phyloP scores from a whole-genome alignment of 1,284 basidiomycete species.

The Irpex sp. region DNA sequence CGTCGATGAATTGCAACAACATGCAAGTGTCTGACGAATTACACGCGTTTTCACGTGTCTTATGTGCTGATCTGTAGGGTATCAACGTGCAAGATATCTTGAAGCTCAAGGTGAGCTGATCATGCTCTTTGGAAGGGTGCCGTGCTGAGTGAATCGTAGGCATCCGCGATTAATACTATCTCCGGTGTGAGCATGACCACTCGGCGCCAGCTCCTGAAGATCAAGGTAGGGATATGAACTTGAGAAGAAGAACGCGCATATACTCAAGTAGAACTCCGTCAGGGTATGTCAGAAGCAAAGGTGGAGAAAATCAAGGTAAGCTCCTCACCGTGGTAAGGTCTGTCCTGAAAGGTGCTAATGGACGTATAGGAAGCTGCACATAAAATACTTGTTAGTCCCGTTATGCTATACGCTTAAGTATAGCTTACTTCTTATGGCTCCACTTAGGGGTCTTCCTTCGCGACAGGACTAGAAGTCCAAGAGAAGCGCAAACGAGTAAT shows the following conservation, averaged over 20 bases:
- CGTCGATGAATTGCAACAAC: conserved; percentile 86
- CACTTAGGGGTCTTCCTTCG: conserved; percentile 78
- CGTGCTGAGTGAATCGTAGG: conserved; percentile 33
- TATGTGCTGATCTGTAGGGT: conserved; percentile 47
- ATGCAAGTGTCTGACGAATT: conserved; percentile 46
- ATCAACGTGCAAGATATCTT: conserved; percentile 93
- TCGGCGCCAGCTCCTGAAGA: conserved; percentile 81
- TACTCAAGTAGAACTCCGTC: conserved; percentile 8
- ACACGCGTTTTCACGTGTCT: conserved; percentile 8
- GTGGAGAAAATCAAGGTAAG: conserved; percentile 91
- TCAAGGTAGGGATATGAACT: conserved; percentile 60
- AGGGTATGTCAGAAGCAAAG: conserved; percentile 89
- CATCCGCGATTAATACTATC: conserved; percentile 73
- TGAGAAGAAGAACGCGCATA: conserved; percentile 1
- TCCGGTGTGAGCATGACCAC: conserved; percentile 86
- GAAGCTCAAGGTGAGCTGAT: conserved; percentile 74
- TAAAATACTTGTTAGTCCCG: conserved; percentile 65
- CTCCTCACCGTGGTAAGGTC: neutral
- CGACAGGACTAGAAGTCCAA: conserved; percentile 85
- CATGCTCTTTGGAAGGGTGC: conserved; percentile 6
- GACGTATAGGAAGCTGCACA: conserved; percentile 74
- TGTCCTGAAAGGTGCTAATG: conserved; percentile 3
- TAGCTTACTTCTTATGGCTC: neutral
- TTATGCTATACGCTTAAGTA: conserved; percentile 8
- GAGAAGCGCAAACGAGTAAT: conserved; percentile 80